Evolutionary conservation across 2,329 filamentous ascomycete genomes (phyloP), one percentile per base, ranked within the genome.

Genomic region (Magnaporthiopsis poae): DNA sequence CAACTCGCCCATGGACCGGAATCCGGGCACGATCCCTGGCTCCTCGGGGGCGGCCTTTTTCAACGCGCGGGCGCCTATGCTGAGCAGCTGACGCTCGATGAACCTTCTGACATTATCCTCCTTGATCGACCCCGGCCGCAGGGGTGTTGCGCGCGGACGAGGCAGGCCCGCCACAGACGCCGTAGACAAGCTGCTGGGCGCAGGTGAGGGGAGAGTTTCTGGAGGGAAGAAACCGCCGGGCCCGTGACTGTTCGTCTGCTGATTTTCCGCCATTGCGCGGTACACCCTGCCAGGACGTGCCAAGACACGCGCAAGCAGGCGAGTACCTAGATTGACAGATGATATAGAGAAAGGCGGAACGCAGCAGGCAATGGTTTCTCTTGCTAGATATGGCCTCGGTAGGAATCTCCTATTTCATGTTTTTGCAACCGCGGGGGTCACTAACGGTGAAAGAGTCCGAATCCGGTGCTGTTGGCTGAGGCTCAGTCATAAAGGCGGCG

Each of bases 1-100:
- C 5, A 92, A 84, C 72, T 93, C 88, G 64, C 80, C 81, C 74
- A 94, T 90, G 65, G 77, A 85, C 66, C 80, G 76, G 73, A 86
- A 87, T 29, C 84, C 84, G 2, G 79, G 74, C 2, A 84, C 76
- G 77, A 67, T 86, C 83, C 5, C 72, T 77, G 3, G 78, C 77
- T 56, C 81, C 78, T 0, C 78, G 74, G 0, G 77, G 74, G 60
- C 80, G 79, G 66, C 82, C 71, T 86, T 87, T 76, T 88, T 88
- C 60, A 86, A 80, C 66, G 84, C 88, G 56, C 85, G 83, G 7
- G 86, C 81, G 8, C 81, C 84, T 13, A 85, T 79, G 68, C 83
- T 76, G 62, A 85, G 72, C 21, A 88, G 74, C 13, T 79, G 80
- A 9, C 81, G 79, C 60, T 86, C 82, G 7, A 85, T 80, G 70